Evolutionary conservation across 345 rosid species (phyloP).

Genomic region (Syzygium jambos): DNA sequence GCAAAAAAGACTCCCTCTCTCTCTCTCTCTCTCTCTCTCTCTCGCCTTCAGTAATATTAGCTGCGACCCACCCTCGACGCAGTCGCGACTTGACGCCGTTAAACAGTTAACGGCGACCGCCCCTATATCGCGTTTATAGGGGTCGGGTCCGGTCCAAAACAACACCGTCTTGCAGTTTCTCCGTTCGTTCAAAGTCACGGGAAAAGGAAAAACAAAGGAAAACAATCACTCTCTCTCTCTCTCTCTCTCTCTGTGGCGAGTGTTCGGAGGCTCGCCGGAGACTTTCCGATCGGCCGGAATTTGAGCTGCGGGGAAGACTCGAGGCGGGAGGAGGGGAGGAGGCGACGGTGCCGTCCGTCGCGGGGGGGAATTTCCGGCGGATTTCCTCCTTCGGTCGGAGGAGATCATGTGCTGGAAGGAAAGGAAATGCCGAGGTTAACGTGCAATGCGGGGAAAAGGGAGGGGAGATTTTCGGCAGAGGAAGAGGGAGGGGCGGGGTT

Average conservation of each 20-base stretch:
- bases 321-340: background rate
- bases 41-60: background rate
- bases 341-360: background rate
- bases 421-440: conserved; percentile 25
- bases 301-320: background rate
- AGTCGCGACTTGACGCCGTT: conserved; percentile 16
- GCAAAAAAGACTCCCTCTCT: background rate
- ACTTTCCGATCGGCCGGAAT: conserved; percentile 5
- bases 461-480: background rate
- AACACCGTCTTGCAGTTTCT: background rate
- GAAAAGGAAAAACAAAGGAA: background rate
- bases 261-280: conserved; percentile 33
- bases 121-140: conserved; percentile 17
- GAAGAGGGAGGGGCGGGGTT: conserved; percentile 3
- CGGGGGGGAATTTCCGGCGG: background rate
- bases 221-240: background rate
- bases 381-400: background rate
- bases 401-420: background rate
- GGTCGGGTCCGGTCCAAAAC: conserved; percentile 1
- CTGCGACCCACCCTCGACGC: background rate
- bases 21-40: background rate
- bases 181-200: conserved; percentile 3
- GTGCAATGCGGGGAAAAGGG: conserved; percentile 49
- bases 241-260: conserved; percentile 22
- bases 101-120: conserved; percentile 8